Evolutionary conservation across 495 filamentous ascomycete genomes (phyloP), one percentile per base, ranked within the genome.

Genomic region (Hypoxylon rickii): DNA sequence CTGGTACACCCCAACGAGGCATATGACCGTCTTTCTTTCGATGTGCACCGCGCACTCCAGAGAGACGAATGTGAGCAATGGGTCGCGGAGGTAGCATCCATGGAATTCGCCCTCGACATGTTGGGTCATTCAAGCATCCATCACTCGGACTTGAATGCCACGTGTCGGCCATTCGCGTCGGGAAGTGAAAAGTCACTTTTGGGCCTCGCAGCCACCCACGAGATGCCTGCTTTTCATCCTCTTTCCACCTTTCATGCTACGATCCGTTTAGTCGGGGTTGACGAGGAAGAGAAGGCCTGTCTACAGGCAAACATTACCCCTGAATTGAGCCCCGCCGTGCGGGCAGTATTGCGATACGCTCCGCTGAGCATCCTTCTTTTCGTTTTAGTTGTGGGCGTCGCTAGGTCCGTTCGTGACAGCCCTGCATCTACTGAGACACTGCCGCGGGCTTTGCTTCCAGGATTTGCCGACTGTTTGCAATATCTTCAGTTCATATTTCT

Each of bases 401-500:
- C 10, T 29, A 29, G 24, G 24, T 29, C 24, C 4, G 24, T 29
- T 4, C 24, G 24, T 10, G 24, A 29, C 24, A 29, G 24, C 10
- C 10, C 24, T 29, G 24, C 24, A 4, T 29, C 24, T 4, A 29
- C 24, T 4, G 24, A 29, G 10, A 10, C 26, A n/a, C 16, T 6
- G 16, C 48, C 49, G 7, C 21, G 7, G 16, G 39, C 44, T 7
- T 7, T 53, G 19, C 55, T 59, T n/a, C 55, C 55, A 4, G 43
- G 50, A 0, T 26, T 60, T 15, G 56, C 48, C 18, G 57, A 61
- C 19, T 92, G 88, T 63, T 76, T 92, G 13, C 87, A 92, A 65
- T 92, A 90, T 64, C 78, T 92, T 17, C 88, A 92, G 62, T 91
- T 89, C 61, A 79, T 86, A 24, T 85, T 89, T 18, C 74, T 92